Base-by-base conservation (phyloP, 2,329 filamentous ascomycete genomes). In the Clonostachys chloroleuca region DNA sequence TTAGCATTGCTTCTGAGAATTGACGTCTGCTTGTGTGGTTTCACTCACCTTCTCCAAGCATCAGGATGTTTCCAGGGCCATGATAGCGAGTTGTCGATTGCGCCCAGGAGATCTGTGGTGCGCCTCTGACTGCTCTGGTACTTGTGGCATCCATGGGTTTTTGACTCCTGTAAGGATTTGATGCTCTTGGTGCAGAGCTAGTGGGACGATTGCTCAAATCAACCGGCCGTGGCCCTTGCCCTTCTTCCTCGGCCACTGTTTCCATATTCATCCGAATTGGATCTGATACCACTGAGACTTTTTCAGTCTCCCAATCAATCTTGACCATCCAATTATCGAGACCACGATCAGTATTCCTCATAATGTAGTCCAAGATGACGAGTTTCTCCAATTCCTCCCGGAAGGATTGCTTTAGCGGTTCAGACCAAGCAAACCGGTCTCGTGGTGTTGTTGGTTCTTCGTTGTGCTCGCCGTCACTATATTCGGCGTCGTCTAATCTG, bases 241-340 rank as follows among this genome's bases (percentile, higher is more conserved):
- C 35, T 44, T 67, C 58, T 40, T 67, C 59, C 44, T 67, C 58
- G 4, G 74, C 68, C 5, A 61, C 60, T 3, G 60, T 57, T 45
- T 84, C 80, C 75, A 76, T 72, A 75, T 89, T 60, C 74, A 95
- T 66, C 30, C 80, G 78, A 41, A 80, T 71, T 12, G 92, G 89
- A 50, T 96, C 91, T 1, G 90, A 90, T 14, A 87, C 85, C 54
- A 99, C 89, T 8, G 87, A 89, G 12, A 94, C 92, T 58, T 87
- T 81, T 59, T 94, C 83, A 4, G 80, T 84, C 56, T 90, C 81
- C 77, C 84, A 89, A 65, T 99, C 92, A 34, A 99, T 89, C 65
- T 90, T 94, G 62, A 99, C 91, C 94, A 99, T 99, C 94, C 94
- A 99, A 59, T 99, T 99, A 64, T 99, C 94, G 48, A 96, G 74